phyloP scores from a whole-genome alignment of 495 filamentous ascomycete genomes.

The Penicillium salamii region DNA sequence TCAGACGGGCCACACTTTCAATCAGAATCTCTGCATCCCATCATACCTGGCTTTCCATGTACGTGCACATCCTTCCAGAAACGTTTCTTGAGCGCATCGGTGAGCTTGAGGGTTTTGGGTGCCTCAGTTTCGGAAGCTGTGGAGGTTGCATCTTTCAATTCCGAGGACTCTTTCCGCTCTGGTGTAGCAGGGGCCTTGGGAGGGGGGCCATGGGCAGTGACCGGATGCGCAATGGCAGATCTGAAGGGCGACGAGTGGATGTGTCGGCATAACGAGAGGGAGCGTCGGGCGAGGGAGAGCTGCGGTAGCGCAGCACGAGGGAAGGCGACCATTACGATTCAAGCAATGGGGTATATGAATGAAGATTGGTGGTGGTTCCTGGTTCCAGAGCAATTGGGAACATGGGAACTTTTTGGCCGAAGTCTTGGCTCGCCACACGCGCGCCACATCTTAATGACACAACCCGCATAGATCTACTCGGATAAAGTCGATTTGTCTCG shows the following conservation, averaged over 20 bases:
- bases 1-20: background rate
- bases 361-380: background rate
- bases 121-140: conserved; percentile 47
- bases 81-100: conserved; percentile 56
- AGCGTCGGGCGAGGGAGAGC: conserved; percentile 14
- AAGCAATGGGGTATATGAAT: background rate
- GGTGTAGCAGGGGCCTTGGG: conserved; percentile 67
- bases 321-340: conserved; percentile 19
- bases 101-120: conserved; percentile 32
- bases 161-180: conserved; percentile 49
- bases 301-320: conserved; percentile 24
- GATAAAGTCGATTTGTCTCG: background rate
- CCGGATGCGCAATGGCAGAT: conserved; percentile 59
- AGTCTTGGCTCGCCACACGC: conserved; percentile 10
- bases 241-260: conserved; percentile 53
- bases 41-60: conserved; percentile 47
- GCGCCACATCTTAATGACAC: conserved; percentile 6
- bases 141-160: conserved; percentile 53
- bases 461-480: background rate
- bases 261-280: conserved; percentile 24
- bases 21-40: conserved; percentile 19
- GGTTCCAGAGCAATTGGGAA: background rate
- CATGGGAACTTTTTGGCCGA: conserved; percentile 4
- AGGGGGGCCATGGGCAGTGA: conserved; percentile 81
- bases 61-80: conserved; percentile 85